Evolutionary conservation across 1,284 basidiomycete species (phyloP).

Genomic region (Irpex sp.): DNA sequence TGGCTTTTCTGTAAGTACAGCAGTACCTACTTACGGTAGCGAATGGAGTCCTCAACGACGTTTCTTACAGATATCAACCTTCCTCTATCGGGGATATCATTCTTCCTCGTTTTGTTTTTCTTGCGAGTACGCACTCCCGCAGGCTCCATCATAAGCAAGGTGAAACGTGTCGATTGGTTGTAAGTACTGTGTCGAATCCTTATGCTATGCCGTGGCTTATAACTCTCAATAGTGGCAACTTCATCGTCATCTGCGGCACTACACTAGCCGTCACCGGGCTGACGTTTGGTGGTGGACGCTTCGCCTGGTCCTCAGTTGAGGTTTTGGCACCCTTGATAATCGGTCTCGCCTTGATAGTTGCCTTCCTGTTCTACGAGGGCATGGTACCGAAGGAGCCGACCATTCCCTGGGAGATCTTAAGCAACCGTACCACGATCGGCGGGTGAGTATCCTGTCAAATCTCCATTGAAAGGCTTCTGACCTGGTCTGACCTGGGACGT

Average conservation of each 20-base stretch:
- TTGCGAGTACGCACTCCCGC: slow-evolving; percentile 6
- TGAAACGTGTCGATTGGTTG: slow-evolving; percentile 15
- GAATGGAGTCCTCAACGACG: background rate
- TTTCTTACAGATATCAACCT: slow-evolving; percentile 30
- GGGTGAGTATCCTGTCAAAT: slow-evolving; percentile 4
- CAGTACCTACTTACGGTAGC: background rate
- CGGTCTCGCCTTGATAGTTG: slow-evolving; percentile 11
- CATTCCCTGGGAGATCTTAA: slow-evolving; percentile 17
- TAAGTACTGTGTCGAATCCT: background rate
- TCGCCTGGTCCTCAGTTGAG: slow-evolving; percentile 16
- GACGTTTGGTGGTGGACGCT: slow-evolving; percentile 16
- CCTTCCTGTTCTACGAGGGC: slow-evolving; percentile 15
- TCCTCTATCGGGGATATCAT: slow-evolving; percentile 31
- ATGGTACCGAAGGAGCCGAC: slow-evolving; percentile 13
- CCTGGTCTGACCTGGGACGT: too few species aligned
- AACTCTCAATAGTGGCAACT: slow-evolving; percentile 10
- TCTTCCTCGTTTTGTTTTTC: slow-evolving; percentile 25
- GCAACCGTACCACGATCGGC: slow-evolving; percentile 12
- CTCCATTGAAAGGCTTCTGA: too few species aligned
- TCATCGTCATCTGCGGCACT: slow-evolving; percentile 13
- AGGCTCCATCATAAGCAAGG: slow-evolving; percentile 11
- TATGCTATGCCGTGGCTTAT: background rate
- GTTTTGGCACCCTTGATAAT: slow-evolving; percentile 17
- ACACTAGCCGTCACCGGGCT: slow-evolving; percentile 15
- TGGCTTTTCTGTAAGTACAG: slow-evolving; percentile 26